Conservation (phyloP, 768 basidiomycete species). For the Mrakia gelida region DNA sequence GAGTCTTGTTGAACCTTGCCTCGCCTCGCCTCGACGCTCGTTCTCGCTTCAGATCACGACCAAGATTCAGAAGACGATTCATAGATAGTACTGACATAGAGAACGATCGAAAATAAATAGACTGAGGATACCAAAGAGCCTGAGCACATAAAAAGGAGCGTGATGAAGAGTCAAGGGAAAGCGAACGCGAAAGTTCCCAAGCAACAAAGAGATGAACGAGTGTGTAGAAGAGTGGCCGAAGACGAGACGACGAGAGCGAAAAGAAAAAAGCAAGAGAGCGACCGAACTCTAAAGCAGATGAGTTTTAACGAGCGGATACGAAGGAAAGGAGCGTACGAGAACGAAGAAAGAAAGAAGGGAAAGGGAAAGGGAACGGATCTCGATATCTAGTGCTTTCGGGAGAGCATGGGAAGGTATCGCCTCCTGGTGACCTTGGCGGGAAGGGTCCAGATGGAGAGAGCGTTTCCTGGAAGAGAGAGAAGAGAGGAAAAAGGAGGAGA, state of each 20-base stretch:
- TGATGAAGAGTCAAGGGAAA: no score
- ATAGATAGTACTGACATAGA: no score
- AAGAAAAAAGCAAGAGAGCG: neutral
- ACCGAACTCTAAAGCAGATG: neutral
- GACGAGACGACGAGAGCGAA: neutral
- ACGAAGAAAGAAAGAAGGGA: neutral
- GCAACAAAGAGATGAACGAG: neutral
- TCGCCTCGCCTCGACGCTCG: no score
- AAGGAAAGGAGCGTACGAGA: neutral
- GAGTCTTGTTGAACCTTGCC: no score
- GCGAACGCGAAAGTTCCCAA: neutral
- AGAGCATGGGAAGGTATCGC: neutral
- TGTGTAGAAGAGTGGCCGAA: neutral
- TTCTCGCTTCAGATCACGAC: no score
- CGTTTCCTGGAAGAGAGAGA: conserved; percentile 20
- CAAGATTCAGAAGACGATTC: no score
- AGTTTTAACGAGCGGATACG: no score
- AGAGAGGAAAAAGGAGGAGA: conserved; percentile 31
- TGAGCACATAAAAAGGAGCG: no score
- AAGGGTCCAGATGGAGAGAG: neutral
- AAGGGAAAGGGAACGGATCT: neutral
- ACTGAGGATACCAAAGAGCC: no score
- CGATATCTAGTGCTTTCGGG: neutral
- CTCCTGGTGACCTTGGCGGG: neutral
- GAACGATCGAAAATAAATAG: no score